Evolutionary conservation across 495 filamentous ascomycete genomes (phyloP), one percentile per base, ranked within the genome.

Genomic region (Tuber aestivum): DNA sequence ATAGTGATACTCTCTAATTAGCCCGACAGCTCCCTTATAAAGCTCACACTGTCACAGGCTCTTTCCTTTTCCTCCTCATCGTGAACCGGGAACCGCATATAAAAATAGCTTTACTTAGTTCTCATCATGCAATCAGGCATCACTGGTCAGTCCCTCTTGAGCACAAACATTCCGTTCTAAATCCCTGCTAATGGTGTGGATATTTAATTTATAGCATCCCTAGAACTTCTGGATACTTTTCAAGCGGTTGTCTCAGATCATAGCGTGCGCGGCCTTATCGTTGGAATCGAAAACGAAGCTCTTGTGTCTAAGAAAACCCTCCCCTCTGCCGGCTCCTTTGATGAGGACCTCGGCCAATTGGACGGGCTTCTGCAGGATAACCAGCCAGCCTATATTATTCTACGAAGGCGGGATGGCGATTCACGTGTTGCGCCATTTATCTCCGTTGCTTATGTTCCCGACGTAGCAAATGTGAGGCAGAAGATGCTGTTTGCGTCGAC

Each of bases 401-500:
- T 97, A 61, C 92, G 94, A 8, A 89, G 90, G 42, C 87, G 90
- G 75, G 83, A 87, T 56, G 78, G 84, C 72, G 80, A 83, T 14
- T 86, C 86, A 5, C 48, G 80, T 18, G 83, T 85, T 35, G 86
- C 87, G 74, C 81, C 84, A 27, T 90, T 95, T 76, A 84, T 94
- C 72, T 92, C 92, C 69, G 85, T 97, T 69, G 94, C 95, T 42
- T 97, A 97, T 83, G 92, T 99, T 69, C 95, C 95, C 5, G 93
- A 94, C 82, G 85, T 91, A 73, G 95, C 95, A 8, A 92, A 92
- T 27, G 95, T 99, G 56, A 91, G 95, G 61, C 91, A 95, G 79
- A 99, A 99, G 88, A 98, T 94, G 87, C 89, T 99, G 71, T 97
- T 97, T 84, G 95, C 95, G 45, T 89, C 92, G 61, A 97, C 95